These are phyloP conservation scores for Fusarium sp. DNA, from an alignment of 2,329 filamentous ascomycete species.

Conservation along the genomic window DNA sequence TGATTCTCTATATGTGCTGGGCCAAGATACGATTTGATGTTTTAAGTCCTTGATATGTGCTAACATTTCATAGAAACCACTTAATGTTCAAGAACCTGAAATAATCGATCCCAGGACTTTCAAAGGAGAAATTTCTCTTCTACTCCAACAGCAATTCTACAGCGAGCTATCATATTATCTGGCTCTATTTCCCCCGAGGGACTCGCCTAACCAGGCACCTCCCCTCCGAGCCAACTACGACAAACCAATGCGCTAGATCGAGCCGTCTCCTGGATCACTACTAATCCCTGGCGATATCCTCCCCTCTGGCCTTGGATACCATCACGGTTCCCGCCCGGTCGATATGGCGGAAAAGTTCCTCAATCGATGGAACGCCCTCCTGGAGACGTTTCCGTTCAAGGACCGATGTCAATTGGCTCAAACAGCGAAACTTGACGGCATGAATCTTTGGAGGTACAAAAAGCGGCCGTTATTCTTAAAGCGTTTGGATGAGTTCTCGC, in stretches of 20 bases:
- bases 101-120: not conserved
- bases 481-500: not conserved
- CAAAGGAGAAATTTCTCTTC: slow-evolving; percentile 10
- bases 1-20: not conserved
- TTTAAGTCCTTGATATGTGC: fast-evolving
- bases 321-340: not conserved
- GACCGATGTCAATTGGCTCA: not conserved
- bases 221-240: not conserved
- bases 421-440: too few relatives aligned
- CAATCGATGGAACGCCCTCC: not conserved
- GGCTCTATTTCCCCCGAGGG: not conserved
- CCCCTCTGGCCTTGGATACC: not conserved
- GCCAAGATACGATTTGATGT: not conserved
- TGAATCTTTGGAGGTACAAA: not conserved
- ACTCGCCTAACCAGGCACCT: not conserved
- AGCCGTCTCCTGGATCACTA: not conserved
- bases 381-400: not conserved
- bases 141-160: slow-evolving; percentile 21
- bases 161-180: not conserved
- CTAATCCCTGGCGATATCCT: not conserved
- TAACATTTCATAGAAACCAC: not conserved
- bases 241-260: not conserved
- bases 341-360: not conserved
- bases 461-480: not conserved
- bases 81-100: not conserved